phyloP scores from a whole-genome alignment of 1,139 yeast species.

The Williopsis jadinii region DNA sequence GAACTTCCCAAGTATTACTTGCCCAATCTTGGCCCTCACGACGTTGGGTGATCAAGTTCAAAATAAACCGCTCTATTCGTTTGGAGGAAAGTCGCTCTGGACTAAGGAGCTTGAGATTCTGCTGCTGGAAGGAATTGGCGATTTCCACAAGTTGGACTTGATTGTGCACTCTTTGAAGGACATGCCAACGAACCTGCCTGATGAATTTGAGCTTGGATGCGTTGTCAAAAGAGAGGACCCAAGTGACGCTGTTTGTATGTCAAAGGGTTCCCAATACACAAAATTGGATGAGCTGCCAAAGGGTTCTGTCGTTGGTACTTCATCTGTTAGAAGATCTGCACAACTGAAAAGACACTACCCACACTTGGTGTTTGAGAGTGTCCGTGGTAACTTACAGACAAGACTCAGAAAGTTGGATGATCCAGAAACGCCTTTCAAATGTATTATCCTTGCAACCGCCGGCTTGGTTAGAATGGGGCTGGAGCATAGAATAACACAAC shows the following conservation, averaged over 20 bases:
- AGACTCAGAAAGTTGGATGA: slow-evolving; percentile 74
- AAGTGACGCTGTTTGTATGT: slow-evolving; percentile 89
- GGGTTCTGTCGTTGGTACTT: slow-evolving; percentile 88
- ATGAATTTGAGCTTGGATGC: slow-evolving; percentile 85
- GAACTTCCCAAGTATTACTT: slow-evolving; percentile 54
- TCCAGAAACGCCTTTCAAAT: slow-evolving; percentile 56
- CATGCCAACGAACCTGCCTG: slow-evolving; percentile 89
- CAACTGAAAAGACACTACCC: slow-evolving; percentile 57
- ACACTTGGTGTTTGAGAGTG: slow-evolving; percentile 58
- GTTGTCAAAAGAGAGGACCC: slow-evolving; percentile 85
- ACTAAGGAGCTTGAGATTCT: slow-evolving; percentile 88
- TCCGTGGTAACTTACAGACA: slow-evolving; percentile 85
- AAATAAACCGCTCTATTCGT: slow-evolving; percentile 79
- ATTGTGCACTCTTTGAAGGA: slow-evolving; percentile 93
- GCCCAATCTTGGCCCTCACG: slow-evolving; percentile 69
- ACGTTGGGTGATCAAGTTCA: slow-evolving; percentile 90
- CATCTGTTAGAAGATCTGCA: slow-evolving; percentile 89
- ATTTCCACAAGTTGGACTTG: slow-evolving; percentile 67
- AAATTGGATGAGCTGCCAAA: slow-evolving; percentile 67
- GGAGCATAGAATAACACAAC: slow-evolving; percentile 60
- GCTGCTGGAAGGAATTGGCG: slow-evolving; percentile 55
- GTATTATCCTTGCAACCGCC: slow-evolving; percentile 88
- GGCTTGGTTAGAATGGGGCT: slow-evolving; percentile 74
- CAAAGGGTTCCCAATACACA: slow-evolving; percentile 53
- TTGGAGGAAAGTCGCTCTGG: slow-evolving; percentile 96